These are phyloP conservation scores for Colletotrichum gigasporum DNA, from an alignment of 2,329 filamentous ascomycete species.

Conservation along the genomic window DNA sequence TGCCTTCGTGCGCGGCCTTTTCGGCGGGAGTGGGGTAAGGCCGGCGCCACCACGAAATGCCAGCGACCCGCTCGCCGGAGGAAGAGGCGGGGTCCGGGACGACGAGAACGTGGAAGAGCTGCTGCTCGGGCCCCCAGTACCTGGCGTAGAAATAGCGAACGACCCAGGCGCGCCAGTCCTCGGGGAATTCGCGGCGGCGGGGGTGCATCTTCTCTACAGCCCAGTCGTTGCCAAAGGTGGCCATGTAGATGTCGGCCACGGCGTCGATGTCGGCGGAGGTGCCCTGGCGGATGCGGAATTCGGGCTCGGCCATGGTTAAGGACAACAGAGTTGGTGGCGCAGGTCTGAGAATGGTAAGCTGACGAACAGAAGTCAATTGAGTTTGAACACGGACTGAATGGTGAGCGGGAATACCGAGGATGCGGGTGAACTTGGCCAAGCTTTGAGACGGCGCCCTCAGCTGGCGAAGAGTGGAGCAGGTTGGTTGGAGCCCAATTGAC, in stretches of 20 bases:
- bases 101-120: conserved; percentile 40
- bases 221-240: conserved; percentile 41
- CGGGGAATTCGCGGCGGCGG: conserved; percentile 33
- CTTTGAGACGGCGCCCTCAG: not conserved
- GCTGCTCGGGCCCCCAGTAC: conserved; percentile 43
- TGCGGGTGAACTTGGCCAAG: not conserved
- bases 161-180: conserved; percentile 35
- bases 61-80: conserved; percentile 36
- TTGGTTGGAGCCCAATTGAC: not conserved
- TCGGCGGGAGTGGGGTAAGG: conserved; percentile 28
- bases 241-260: conserved; percentile 39
- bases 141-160: conserved; percentile 40
- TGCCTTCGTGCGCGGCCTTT: conserved; percentile 25
- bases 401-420: not conserved
- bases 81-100: conserved; percentile 33
- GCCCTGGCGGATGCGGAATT: conserved; percentile 43
- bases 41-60: conserved; percentile 46
- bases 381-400: not conserved
- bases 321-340: too few relatives aligned
- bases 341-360: too few relatives aligned
- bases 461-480: not conserved
- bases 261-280: conserved; percentile 39
- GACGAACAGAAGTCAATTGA: too few relatives aligned
- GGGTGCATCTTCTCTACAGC: conserved; percentile 46
- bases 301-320: conserved; percentile 25